Percentiles rank a stretch among this genome's conserved stretches.
phyloP scores from a whole-genome alignment of 176 grass and related monocot genomes.

The Raddia guianensis region DNA sequence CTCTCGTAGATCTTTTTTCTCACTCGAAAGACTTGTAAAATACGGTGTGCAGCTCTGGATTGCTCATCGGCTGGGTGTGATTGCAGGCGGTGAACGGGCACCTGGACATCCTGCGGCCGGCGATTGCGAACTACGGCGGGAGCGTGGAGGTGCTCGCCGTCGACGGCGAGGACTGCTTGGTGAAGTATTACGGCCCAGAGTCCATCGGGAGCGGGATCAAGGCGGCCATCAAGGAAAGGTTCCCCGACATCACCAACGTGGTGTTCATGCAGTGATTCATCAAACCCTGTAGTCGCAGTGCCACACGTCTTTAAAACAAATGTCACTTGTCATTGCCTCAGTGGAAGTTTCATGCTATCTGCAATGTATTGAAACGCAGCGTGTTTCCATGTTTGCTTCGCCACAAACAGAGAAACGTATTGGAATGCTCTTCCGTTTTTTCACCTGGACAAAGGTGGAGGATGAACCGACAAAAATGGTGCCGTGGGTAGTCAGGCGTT shows the following conservation, averaged over 20 bases:
- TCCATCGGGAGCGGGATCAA: constrained; percentile 88
- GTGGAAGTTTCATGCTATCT: too few relatives aligned
- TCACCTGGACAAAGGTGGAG: not conserved
- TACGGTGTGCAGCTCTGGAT: not conserved
- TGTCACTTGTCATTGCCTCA: not conserved
- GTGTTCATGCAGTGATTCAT: constrained; percentile 56
- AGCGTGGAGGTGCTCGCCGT: constrained; percentile 77
- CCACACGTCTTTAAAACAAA: not conserved
- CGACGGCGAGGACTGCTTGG: constrained; percentile 71
- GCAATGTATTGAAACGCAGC: not conserved
- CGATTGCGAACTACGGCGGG: constrained; percentile 87
- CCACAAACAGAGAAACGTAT: not conserved
- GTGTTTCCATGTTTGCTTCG: not conserved
- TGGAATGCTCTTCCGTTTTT: not conserved
- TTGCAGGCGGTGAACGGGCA: constrained; percentile 87
- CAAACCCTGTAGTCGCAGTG: not conserved
- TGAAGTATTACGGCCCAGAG: constrained; percentile 81
- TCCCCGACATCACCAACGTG: constrained; percentile 85
- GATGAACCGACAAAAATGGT: not conserved
- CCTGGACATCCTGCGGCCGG: constrained; percentile 93
- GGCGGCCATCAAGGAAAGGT: constrained; percentile 92
- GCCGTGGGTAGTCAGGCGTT: too few relatives aligned
- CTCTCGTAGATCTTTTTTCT: not conserved
- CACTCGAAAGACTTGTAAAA: not conserved
- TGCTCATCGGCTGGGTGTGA: constrained; percentile 24